phyloP scores from a whole-genome alignment of 2,329 filamentous ascomycete genomes.

The Epichloe aotearoae region DNA sequence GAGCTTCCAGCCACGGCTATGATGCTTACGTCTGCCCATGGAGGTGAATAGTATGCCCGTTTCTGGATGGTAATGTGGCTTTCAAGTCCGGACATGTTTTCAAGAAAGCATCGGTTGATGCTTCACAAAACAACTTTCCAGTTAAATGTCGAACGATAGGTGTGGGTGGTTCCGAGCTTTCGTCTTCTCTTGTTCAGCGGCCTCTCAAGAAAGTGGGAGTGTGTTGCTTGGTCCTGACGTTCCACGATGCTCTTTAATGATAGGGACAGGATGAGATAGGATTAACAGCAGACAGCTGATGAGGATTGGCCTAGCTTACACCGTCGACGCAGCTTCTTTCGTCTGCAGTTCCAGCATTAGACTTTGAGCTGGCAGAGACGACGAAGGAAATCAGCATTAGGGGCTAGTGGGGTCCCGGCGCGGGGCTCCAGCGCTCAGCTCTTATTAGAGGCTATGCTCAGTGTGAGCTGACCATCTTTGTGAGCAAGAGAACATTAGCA shows the following conservation, averaged over 20 bases:
- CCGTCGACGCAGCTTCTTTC: not conserved
- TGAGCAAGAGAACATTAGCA: too few species aligned
- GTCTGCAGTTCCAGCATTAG: not conserved
- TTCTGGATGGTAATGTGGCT: slow-evolving; percentile 38
- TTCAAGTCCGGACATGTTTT: slow-evolving; percentile 20
- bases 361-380: not conserved
- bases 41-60: slow-evolving; percentile 71
- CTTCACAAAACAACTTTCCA: not conserved
- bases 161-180: not conserved
- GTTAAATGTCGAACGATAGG: not conserved
- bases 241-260: not conserved
- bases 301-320: too few species aligned
- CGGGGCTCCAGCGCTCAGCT: not conserved
- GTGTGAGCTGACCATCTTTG: not conserved
- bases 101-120: not conserved
- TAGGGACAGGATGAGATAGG: too few species aligned
- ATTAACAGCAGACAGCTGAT: not conserved
- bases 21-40: slow-evolving; percentile 93
- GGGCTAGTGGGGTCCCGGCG: not conserved
- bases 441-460: not conserved
- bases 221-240: not conserved
- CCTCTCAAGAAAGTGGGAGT: not conserved
- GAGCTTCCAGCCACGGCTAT: slow-evolving; percentile 94
- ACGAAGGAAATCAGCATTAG: not conserved
- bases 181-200: not conserved